Evolutionary conservation across 768 basidiomycete species (phyloP), one percentile per base, ranked within the genome.

Genomic region (Thelephora ganbajun): DNA sequence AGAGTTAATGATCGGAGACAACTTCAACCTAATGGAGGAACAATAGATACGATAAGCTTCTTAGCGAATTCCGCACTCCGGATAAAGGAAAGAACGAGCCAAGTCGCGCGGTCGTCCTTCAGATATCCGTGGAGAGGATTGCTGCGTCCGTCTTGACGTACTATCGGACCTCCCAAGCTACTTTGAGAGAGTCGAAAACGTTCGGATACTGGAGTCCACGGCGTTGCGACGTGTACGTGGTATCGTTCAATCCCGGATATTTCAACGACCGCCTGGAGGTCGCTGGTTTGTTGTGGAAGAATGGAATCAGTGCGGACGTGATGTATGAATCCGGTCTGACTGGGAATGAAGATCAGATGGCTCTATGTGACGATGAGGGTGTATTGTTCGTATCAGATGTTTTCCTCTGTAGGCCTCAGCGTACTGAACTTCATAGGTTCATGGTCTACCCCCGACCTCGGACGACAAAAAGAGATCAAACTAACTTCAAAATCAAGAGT

Each of bases 201-300:
- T 91, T 88, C 51, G 88, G 89, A 0, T 85, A 78, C 57, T 91
- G 85, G 86, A 85, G 84, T 61, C 88, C 88, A n/a, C 73, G 87
- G 13, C 70, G 86, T 35, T 90, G 89, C 54, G 88, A 91, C 53
- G 88, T 91, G 11, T 91, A 90, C 52, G 71, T 91, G 11, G 76
- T 88, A 22, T 85, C 85, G 0, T 85, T 80, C 50, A 79, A 84
- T 51, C 67, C 77, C 6, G 87, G 88, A 9, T 72, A 79, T 56
- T 65, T 91, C 33, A 76, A 79, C 51, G 88, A 89, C 45, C 72
- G 88, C 37, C 70, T 91, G 14, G 84, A 90, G 54, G 73, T 88
- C 1, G 83, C 78, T 11, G 68, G 84, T 0, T 73, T 80, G 44
- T 65, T 91, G 33, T 91, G 88, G 88, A 72, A 78, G 56, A 70